These are phyloP conservation scores for Cadophora gregata DNA, from an alignment of 2,329 filamentous ascomycete species.

Conservation along the genomic window DNA sequence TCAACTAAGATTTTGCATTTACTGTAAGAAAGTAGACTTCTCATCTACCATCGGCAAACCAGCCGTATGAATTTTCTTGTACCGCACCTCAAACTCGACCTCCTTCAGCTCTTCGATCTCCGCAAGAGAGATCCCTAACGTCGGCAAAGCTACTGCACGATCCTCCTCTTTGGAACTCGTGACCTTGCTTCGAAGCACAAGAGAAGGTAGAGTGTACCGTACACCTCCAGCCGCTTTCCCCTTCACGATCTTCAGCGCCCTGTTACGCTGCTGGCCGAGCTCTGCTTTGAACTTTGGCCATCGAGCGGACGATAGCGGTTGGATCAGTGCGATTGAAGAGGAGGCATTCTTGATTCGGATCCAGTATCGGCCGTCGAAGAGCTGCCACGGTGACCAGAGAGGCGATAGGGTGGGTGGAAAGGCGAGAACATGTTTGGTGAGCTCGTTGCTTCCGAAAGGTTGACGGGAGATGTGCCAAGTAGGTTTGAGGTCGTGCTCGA, in stretches of 20 bases:
- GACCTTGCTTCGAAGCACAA: constrained; percentile 26
- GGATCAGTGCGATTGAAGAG: constrained; percentile 24
- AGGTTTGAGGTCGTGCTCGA: not conserved
- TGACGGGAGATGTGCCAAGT: constrained; percentile 40
- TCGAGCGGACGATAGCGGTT: constrained; percentile 33
- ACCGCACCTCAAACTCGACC: constrained; percentile 38
- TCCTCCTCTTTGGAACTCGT: constrained; percentile 20
- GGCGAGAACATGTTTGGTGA: not conserved
- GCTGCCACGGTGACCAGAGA: constrained; percentile 36
- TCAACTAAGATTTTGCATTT: not conserved
- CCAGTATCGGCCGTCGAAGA: constrained; percentile 69
- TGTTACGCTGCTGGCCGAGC: not conserved
- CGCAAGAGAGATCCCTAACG: constrained; percentile 31
- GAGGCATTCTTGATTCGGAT: constrained; percentile 48
- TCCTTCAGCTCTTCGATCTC: not conserved
- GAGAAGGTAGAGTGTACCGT: constrained; percentile 42
- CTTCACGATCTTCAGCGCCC: constrained; percentile 24
- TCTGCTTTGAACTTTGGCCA: constrained; percentile 26
- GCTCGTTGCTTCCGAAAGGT: constrained; percentile 18
- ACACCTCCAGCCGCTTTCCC: constrained; percentile 32
- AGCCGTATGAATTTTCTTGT: constrained; percentile 37
- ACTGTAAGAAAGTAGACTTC: not conserved
- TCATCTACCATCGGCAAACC: constrained; percentile 5
- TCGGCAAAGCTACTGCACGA: constrained; percentile 38
- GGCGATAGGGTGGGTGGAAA: not conserved